Conservation (phyloP, 768 basidiomycete species). For the Hygrophoropsis aurantiaca region DNA sequence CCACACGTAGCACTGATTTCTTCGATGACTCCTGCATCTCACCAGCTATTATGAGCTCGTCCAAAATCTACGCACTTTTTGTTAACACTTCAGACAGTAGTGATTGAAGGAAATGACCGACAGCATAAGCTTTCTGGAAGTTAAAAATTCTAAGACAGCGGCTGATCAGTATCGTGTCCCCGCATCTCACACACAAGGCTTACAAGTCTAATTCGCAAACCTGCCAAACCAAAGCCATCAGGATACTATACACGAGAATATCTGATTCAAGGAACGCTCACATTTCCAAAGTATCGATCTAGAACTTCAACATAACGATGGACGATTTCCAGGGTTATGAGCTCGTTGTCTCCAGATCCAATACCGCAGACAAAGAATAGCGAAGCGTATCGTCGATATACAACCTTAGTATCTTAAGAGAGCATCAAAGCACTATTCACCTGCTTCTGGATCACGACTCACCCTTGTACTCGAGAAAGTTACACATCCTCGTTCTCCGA, state of each 20-base stretch:
- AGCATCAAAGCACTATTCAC: slow-evolving; percentile 4
- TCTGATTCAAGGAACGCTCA: slow-evolving; percentile 23
- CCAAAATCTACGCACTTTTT: slow-evolving; percentile 59
- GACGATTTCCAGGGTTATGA: slow-evolving; percentile 88
- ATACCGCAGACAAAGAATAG: slow-evolving; percentile 94
- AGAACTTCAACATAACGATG: slow-evolving; percentile 94
- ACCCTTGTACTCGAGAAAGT: slow-evolving; percentile 97
- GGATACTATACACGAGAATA: not conserved
- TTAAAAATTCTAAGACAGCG: slow-evolving; percentile 78
- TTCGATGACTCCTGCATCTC: slow-evolving; percentile 94
- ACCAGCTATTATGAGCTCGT: slow-evolving; percentile 91
- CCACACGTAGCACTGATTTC: slow-evolving; percentile 62
- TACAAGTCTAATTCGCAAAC: slow-evolving; percentile 93
- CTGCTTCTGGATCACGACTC: slow-evolving; percentile 15
- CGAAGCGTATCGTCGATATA: slow-evolving; percentile 94
- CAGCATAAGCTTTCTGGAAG: slow-evolving; percentile 94
- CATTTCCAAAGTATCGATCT: slow-evolving; percentile 55
- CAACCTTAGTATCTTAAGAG: slow-evolving; percentile 86
- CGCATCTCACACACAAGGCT: slow-evolving; percentile 20
- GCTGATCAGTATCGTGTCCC: not conserved
- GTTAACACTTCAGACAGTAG: slow-evolving; percentile 10
- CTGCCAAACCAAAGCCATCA: slow-evolving; percentile 32
- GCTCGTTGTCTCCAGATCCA: slow-evolving; percentile 82
- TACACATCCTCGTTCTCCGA: slow-evolving; percentile 89
- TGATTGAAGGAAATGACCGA: slow-evolving; percentile 29